Percentiles rank a stretch among this genome's conserved stretches.
These are phyloP conservation scores for Juglanconis sp. DNA, from an alignment of 2,329 filamentous ascomycete species.

Conservation along the genomic window DNA sequence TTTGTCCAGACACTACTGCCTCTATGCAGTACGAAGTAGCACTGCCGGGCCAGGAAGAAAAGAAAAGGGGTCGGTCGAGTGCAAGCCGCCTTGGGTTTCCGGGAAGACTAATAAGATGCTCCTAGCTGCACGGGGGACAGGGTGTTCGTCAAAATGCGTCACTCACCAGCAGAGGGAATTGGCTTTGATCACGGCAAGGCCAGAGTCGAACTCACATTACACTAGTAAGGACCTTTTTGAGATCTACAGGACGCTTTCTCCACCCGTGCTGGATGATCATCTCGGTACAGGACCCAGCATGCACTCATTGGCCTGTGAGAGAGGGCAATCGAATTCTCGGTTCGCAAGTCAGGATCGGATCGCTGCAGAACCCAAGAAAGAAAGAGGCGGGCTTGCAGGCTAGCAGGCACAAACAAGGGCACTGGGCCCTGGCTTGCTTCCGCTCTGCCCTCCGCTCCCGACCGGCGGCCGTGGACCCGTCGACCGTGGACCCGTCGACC, in stretches of 20 bases:
- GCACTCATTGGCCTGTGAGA: neutral
- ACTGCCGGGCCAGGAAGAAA: neutral
- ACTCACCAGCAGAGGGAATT: neutral
- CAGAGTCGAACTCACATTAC: neutral
- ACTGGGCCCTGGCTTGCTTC: too few relatives aligned
- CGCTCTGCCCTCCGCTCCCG: too few relatives aligned
- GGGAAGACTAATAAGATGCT: slow-evolving; percentile 2
- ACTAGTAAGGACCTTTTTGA: neutral
- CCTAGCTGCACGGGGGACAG: slow-evolving; percentile 3
- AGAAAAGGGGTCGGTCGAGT: neutral
- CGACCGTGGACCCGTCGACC: too few relatives aligned
- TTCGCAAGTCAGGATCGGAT: neutral
- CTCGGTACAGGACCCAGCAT: neutral
- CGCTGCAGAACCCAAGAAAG: neutral
- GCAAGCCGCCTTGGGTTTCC: slow-evolving; percentile 4
- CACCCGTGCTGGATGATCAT: too few relatives aligned
- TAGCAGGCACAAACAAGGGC: too few relatives aligned
- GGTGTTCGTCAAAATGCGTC: neutral
- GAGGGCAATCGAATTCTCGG: too few relatives aligned
- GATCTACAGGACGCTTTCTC: too few relatives aligned
- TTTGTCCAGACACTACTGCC: slow-evolving; percentile 6
- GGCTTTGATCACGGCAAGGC: neutral
- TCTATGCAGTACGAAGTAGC: too few relatives aligned
- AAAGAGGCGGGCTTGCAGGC: too few relatives aligned
- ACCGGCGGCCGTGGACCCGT: too few relatives aligned